phyloP scores from a whole-genome alignment of 1,284 basidiomycete genomes.

The Xerocomus nothofagi region DNA sequence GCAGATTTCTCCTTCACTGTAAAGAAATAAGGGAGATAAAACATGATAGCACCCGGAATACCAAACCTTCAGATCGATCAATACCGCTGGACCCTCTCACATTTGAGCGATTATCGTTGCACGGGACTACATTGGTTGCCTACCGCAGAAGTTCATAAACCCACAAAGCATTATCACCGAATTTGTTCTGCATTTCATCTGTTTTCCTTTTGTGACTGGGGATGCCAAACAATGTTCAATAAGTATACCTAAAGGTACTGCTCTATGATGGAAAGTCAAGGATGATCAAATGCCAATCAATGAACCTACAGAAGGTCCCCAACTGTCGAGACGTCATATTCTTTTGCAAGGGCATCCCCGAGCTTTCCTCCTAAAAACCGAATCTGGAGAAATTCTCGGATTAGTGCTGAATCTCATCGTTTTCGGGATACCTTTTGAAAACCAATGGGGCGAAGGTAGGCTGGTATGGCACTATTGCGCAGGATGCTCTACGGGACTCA shows the following conservation, averaged over 20 bases:
- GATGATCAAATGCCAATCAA: neutral
- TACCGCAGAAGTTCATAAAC: slow-evolving; percentile 83
- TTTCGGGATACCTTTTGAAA: slow-evolving; percentile 75
- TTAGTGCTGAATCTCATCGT: neutral
- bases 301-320: slow-evolving; percentile 76
- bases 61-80: slow-evolving; percentile 82
- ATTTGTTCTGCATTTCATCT: slow-evolving; percentile 83
- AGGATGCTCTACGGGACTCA: slow-evolving; percentile 59
- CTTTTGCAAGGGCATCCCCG: slow-evolving; percentile 82
- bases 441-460: slow-evolving; percentile 76
- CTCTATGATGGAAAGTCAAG: slow-evolving; percentile 32
- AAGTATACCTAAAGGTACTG: slow-evolving; percentile 48
- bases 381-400: slow-evolving; percentile 55
- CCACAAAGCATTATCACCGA: slow-evolving; percentile 87
- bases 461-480: slow-evolving; percentile 78
- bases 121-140: slow-evolving; percentile 16
- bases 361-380: slow-evolving; percentile 95
- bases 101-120: neutral
- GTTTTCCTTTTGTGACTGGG: slow-evolving; percentile 1
- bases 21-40: slow-evolving; percentile 3
- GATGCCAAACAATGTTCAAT: neutral
- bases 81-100: slow-evolving; percentile 64
- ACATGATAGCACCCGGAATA: slow-evolving; percentile 4
- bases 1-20: slow-evolving; percentile 84
- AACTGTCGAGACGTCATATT: slow-evolving; percentile 88